These are phyloP conservation scores for Strobilomyces echinocephalus DNA, from an alignment of 768 basidiomycete genomes.

Conservation along the genomic window DNA sequence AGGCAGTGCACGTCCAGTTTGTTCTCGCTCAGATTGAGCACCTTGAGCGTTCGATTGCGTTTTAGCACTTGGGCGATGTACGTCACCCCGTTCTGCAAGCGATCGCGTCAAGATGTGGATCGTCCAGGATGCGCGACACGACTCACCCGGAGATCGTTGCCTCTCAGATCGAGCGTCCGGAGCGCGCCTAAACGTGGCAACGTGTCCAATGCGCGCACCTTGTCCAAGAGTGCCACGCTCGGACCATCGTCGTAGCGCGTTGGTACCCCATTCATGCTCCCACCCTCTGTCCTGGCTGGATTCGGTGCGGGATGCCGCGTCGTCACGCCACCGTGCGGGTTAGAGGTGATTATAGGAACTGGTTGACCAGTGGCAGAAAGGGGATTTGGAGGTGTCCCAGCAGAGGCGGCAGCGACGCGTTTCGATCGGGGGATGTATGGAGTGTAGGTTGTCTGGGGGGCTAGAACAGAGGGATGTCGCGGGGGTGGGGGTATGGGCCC, in stretches of 20 bases:
- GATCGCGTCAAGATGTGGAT: not conserved
- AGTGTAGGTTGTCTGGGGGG: constrained; percentile 71
- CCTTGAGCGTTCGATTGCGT: constrained; percentile 90
- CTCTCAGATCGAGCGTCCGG: constrained; percentile 84
- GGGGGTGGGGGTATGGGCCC: constrained; percentile 45
- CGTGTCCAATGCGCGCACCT: constrained; percentile 85
- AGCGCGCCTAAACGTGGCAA: constrained; percentile 82
- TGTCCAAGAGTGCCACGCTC: constrained; percentile 76
- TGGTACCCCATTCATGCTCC: not conserved
- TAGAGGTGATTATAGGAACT: constrained; percentile 69
- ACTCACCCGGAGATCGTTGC: constrained; percentile 87
- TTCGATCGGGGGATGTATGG: constrained; percentile 73
- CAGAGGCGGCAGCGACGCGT: constrained; percentile 31
- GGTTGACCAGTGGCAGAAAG: constrained; percentile 42
- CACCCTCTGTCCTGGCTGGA: not conserved
- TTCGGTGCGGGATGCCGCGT: constrained; percentile 34
- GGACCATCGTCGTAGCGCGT: constrained; percentile 40
- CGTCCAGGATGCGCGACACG: not conserved
- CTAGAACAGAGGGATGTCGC: constrained; percentile 44
- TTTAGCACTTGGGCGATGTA: constrained; percentile 96
- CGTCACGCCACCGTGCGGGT: constrained; percentile 49
- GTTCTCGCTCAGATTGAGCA: constrained; percentile 92
- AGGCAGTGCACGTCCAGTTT: constrained; percentile 83
- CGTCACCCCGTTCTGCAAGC: constrained; percentile 59
- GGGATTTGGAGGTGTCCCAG: constrained; percentile 28